Evolutionary conservation across 345 rosid species (phyloP).

Genomic region (Sisymbrium irio): DNA sequence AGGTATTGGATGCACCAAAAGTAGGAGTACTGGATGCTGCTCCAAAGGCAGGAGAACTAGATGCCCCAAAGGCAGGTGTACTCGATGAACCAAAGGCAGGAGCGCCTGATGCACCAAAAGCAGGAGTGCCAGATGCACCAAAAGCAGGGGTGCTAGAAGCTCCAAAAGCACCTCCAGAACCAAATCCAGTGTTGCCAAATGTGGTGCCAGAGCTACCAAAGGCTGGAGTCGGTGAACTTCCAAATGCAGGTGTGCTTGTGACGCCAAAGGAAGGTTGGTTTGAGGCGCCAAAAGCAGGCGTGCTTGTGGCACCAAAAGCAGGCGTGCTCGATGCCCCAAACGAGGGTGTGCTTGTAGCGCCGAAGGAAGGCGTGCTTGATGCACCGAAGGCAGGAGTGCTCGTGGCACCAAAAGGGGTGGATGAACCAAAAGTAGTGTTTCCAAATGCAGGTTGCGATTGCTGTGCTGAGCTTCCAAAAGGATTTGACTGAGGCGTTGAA

Average conservation of each 20-base stretch:
- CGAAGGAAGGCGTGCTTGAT: constrained; percentile 31
- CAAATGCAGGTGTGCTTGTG: constrained; percentile 53
- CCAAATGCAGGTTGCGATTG: constrained; percentile 84
- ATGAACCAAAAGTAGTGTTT: constrained; percentile 63
- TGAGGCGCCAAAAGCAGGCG: constrained; percentile 51
- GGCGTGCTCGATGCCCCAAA: constrained; percentile 55
- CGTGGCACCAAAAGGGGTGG: constrained; percentile 70
- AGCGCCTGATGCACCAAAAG: constrained; percentile 25
- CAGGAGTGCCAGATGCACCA: constrained; percentile 37
- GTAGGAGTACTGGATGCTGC: constrained; percentile 47
- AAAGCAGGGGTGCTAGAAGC: constrained; percentile 44
- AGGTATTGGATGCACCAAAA: constrained; percentile 57
- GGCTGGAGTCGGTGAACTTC: constrained; percentile 49
- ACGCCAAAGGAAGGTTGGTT: constrained; percentile 56
- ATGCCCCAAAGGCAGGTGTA: constrained; percentile 24
- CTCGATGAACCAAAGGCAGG: constrained; percentile 27
- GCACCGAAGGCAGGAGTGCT: constrained; percentile 34
- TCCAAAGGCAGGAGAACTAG: constrained; percentile 53
- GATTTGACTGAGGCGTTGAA: constrained; percentile 62
- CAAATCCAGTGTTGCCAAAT: constrained; percentile 76
- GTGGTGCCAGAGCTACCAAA: constrained; percentile 69
- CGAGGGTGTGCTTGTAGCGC: constrained; percentile 44
- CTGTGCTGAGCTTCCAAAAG: constrained; percentile 64
- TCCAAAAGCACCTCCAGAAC: constrained; percentile 54
- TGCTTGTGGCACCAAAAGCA: constrained; percentile 54